These are phyloP conservation scores for Dissophora globulifera DNA, from an alignment of 192 early-diverging fungal species.

Conservation along the genomic window DNA sequence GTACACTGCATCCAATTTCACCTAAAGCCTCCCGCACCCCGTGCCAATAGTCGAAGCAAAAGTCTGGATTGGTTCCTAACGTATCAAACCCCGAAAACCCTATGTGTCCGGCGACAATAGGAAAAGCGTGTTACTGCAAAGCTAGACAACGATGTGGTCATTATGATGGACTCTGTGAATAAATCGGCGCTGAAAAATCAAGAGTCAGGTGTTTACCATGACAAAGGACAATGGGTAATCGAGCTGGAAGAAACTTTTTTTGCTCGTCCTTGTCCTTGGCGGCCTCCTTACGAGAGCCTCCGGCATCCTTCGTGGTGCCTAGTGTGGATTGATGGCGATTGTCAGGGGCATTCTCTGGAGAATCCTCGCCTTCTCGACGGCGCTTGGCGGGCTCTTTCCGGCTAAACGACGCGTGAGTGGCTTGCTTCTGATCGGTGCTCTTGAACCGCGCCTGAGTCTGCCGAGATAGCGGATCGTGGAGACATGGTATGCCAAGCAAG, in stretches of 20 bases:
- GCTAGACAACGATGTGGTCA: no score
- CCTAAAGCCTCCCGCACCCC: constrained; percentile 81
- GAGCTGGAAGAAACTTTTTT: constrained; percentile 71
- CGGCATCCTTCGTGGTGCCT: constrained; percentile 6
- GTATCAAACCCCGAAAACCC: constrained; percentile 71
- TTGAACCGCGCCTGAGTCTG: constrained; percentile 18
- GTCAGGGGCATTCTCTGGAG: not conserved
- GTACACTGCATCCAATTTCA: constrained; percentile 83
- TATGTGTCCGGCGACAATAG: constrained; percentile 27
- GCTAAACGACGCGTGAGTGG: not conserved
- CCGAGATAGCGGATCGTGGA: not conserved
- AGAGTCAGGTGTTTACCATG: constrained; percentile 82
- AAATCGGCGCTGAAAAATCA: no score
- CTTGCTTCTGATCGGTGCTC: not conserved
- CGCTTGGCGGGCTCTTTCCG: constrained; percentile 10
- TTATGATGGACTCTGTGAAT: no score
- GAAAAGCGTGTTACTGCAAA: no score
- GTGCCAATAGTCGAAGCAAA: constrained; percentile 88
- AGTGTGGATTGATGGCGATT: no score
- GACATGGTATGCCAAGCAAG: not conserved
- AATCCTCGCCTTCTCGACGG: not conserved
- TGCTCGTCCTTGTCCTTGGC: constrained; percentile 7
- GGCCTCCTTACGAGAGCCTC: constrained; percentile 9
- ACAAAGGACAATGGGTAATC: constrained; percentile 85
- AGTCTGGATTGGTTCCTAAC: constrained; percentile 54